phyloP scores from a whole-genome alignment of 192 early-diverging fungal species.

The Linnemannia schmuckeri region DNA sequence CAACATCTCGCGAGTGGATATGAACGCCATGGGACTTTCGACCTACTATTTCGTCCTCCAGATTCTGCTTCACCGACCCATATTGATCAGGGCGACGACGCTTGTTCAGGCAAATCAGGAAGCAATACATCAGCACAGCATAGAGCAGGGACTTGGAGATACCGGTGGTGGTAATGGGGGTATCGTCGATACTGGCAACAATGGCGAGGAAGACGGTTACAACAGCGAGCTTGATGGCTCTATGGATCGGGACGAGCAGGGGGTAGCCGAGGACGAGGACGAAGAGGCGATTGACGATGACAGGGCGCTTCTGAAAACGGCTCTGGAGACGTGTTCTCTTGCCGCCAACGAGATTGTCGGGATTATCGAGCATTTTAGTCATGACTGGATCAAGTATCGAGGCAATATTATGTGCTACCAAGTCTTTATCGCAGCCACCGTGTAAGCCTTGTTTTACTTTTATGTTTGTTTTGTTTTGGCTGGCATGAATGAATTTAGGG shows the following conservation, averaged over 20 bases:
- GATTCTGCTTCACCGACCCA: neutral
- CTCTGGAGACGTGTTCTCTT: neutral
- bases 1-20: neutral
- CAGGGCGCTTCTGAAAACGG: neutral
- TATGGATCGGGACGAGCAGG: neutral
- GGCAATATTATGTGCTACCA: neutral
- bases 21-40: neutral
- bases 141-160: neutral
- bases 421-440: neutral
- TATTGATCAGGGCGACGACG: neutral
- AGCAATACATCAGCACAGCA: neutral
- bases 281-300: neutral
- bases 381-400: neutral
- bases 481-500: neutral
- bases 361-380: neutral
- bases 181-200: neutral
- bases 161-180: neutral
- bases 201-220: neutral
- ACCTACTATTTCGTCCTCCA: neutral
- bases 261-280: neutral
- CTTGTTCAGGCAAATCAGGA: neutral
- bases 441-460: neutral
- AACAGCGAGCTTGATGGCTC: neutral
- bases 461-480: neutral
- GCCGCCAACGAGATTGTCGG: neutral